Evolutionary conservation across 345 rosid species (phyloP).

Genomic region (Litchi chinensis): DNA sequence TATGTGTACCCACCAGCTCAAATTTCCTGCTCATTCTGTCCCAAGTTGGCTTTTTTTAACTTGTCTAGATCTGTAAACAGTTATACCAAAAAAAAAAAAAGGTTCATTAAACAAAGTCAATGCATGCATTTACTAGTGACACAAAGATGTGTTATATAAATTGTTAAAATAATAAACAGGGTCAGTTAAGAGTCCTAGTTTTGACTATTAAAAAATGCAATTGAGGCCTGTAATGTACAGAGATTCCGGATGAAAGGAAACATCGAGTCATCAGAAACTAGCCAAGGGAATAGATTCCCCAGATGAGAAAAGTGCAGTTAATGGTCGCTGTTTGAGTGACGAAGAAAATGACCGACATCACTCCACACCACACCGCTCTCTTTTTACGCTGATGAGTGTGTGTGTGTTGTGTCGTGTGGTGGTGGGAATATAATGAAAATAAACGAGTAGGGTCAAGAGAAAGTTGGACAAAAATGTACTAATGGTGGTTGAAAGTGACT

Average conservation of each 20-base stretch:
- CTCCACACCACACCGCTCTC: background rate
- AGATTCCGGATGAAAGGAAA: slow-evolving; percentile 33
- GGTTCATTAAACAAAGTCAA: slow-evolving; percentile 39
- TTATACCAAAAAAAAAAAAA: background rate
- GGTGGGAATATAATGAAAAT: too few species aligned
- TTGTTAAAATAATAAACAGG: slow-evolving; percentile 17
- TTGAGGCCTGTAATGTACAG: background rate
- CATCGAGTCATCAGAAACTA: slow-evolving; percentile 9
- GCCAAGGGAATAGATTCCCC: slow-evolving; percentile 38
- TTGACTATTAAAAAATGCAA: too few species aligned
- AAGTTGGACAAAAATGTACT: slow-evolving; percentile 35
- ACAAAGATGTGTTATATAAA: background rate
- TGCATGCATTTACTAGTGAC: slow-evolving; percentile 18
- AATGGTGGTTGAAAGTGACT: slow-evolving; percentile 27
- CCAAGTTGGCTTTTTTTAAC: slow-evolving; percentile 8
- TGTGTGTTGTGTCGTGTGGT: background rate
- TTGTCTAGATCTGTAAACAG: slow-evolving; percentile 25
- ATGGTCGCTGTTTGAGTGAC: slow-evolving; percentile 12
- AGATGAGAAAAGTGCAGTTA: slow-evolving; percentile 27
- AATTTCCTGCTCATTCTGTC: slow-evolving; percentile 21
- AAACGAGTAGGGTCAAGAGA: too few species aligned
- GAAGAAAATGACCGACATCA: slow-evolving; percentile 41
- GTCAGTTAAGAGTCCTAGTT: too few species aligned
- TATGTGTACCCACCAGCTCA: slow-evolving; percentile 20
- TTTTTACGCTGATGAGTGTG: background rate